phyloP scores from a whole-genome alignment of 2,329 filamentous ascomycete species.

The Exophiala dermatitidis region DNA sequence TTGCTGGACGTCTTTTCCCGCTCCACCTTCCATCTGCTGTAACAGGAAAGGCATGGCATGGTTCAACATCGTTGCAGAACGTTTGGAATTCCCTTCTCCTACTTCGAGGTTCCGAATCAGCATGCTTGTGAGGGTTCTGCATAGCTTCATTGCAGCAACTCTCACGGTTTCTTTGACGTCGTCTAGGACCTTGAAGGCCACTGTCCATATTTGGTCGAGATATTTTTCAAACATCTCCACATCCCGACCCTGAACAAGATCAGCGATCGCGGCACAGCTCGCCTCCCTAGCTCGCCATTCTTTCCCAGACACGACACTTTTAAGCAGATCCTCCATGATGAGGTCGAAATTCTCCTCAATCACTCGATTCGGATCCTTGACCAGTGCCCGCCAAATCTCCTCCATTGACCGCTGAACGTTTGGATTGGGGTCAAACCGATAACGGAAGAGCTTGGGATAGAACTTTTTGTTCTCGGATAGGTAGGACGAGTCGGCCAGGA shows the following conservation, averaged over 20 bases:
- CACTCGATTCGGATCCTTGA: constrained; percentile 73
- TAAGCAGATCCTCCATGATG: constrained; percentile 81
- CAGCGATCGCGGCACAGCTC: constrained; percentile 80
- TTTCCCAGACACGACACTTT: constrained; percentile 69
- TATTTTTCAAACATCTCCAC: constrained; percentile 74
- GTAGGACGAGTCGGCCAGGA: constrained; percentile 76
- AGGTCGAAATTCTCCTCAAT: constrained; percentile 77
- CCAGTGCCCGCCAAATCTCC: constrained; percentile 93
- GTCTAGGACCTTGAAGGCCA: constrained; percentile 84
- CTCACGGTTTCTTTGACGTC: constrained; percentile 92
- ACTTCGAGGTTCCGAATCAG: constrained; percentile 80
- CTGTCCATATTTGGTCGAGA: constrained; percentile 75
- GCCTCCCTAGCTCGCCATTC: constrained; percentile 94
- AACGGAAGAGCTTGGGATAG: constrained; percentile 89
- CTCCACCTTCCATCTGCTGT: constrained; percentile 72
- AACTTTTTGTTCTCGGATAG: constrained; percentile 80
- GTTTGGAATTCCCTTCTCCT: constrained; percentile 57
- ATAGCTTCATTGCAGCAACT: constrained; percentile 70
- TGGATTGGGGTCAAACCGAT: constrained; percentile 87
- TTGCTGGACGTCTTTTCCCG: constrained; percentile 75
- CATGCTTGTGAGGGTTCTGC: constrained; percentile 74
- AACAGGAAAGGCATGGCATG: constrained; percentile 86
- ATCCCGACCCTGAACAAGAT: constrained; percentile 74
- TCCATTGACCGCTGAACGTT: constrained; percentile 96
- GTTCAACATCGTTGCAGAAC: constrained; percentile 70